Conservation (phyloP, 2,329 filamentous ascomycete genomes). For the Tothia fuscella region DNA sequence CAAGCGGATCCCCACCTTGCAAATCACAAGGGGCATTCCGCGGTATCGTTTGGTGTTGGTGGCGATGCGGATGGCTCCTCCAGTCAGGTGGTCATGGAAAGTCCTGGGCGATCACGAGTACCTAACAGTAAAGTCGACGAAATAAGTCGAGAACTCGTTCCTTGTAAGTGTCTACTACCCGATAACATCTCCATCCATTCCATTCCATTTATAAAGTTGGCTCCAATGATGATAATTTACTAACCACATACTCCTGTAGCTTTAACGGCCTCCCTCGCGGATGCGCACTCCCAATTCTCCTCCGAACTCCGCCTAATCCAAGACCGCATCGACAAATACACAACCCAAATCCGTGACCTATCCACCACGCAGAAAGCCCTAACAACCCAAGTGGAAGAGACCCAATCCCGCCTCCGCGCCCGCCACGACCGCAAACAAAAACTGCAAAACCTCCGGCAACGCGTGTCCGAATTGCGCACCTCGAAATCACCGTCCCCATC, state of each 20-base stretch:
- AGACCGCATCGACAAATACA: constrained; percentile 67
- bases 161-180: constrained; percentile 60
- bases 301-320: constrained; percentile 75
- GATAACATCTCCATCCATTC: constrained; percentile 8
- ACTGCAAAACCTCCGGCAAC: constrained; percentile 64
- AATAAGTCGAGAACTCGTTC: constrained; percentile 67
- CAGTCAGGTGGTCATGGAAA: constrained; percentile 23
- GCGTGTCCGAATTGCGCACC: constrained; percentile 55
- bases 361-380: constrained; percentile 70
- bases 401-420: constrained; percentile 54
- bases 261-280: constrained; percentile 69
- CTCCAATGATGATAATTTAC: constrained; percentile 18
- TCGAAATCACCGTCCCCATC: constrained; percentile 20
- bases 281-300: constrained; percentile 69
- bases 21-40: constrained; percentile 78
- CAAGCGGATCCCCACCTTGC: constrained; percentile 86
- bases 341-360: constrained; percentile 67
- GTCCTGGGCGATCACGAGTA: constrained; percentile 31
- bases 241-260: constrained; percentile 40
- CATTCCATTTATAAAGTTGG: not conserved
- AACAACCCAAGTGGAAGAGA: constrained; percentile 57
- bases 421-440: constrained; percentile 55
- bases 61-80: constrained; percentile 41
- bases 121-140: constrained; percentile 46
- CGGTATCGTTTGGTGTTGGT: constrained; percentile 89